Evolutionary conservation across 768 basidiomycete genomes (phyloP), one percentile per base, ranked within the genome.

Genomic region (Neoboletus brunneissimus): DNA sequence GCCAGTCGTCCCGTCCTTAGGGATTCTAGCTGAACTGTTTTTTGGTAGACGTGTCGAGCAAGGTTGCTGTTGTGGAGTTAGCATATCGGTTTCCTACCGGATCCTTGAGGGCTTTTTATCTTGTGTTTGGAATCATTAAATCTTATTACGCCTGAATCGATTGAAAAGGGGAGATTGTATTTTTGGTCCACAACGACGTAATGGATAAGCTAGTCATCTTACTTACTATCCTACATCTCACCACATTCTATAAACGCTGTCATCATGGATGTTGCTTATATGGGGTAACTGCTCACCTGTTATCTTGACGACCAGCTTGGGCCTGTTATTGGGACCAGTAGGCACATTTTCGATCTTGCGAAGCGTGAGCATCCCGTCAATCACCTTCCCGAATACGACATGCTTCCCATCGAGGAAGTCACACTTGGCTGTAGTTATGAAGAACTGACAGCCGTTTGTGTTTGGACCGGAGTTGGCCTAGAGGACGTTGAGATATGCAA

Each of bases 391-490:
- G 64, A 97, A 97, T 2, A 95, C 93, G 63, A 94, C 89, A 68
- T 96, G 94, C 71, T 95, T 93, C 61, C 86, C 91, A 68, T 99
- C 95, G 43, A 99, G 82, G 73, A 98, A 98, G 59, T 95, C 92
- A 60, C 95, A 96, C 63, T 91, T 89, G 10, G 86, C 91, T 2
- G 92, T 94, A 0, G 97, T 99, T 68, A 99, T 87, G 79, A 99
- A 99, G 78, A 98, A 99, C 84, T 93, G 94, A 71, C 92, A 95
- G 3, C 95, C 96, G 61, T 98, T 98, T 15, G 94, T 95, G 66
- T 92, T 88, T 3, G 89, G 83, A 6, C 96, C 96, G 0, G 95
- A 97, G 74, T 98, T 98, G 0, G 95, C 96, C 94, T 95, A 64
- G 31, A 52, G 23, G 23, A 53, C 2, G 47, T 58, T 31, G 59